These are phyloP conservation scores for Coemansia asiatica DNA, from an alignment of 192 early-diverging fungal species.

Conservation along the genomic window DNA sequence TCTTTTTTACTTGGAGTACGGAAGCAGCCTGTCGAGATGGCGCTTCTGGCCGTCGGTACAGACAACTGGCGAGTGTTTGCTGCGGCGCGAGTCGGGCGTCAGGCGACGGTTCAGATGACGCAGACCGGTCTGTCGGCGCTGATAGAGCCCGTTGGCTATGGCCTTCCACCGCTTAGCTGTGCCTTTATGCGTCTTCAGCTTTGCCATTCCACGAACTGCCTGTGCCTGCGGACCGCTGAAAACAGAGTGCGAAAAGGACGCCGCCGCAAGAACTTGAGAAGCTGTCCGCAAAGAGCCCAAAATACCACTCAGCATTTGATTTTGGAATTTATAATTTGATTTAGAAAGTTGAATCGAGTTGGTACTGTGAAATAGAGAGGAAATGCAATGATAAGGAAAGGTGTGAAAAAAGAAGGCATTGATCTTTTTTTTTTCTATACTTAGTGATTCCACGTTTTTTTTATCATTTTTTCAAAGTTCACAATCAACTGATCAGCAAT, in stretches of 20 bases:
- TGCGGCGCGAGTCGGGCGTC: constrained; percentile 31
- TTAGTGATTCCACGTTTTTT: neutral
- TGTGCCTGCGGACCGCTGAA: constrained; percentile 46
- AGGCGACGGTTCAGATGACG: constrained; percentile 48
- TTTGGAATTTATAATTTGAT: neutral
- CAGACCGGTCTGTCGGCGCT: constrained; percentile 43
- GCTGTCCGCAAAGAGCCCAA: constrained; percentile 21
- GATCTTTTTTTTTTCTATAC: too few species aligned
- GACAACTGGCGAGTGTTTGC: constrained; percentile 47
- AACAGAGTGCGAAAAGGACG: constrained; percentile 9
- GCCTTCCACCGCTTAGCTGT: constrained; percentile 53
- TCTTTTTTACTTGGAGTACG: constrained; percentile 25
- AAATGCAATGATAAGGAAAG: neutral
- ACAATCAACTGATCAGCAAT: too few species aligned
- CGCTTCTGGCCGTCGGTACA: constrained; percentile 47
- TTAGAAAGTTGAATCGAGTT: neutral
- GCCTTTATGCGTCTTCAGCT: constrained; percentile 56
- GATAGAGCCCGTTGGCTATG: constrained; percentile 40
- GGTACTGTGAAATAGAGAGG: neutral
- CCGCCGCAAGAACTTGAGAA: constrained; percentile 16
- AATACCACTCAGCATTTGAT: constrained; percentile 29
- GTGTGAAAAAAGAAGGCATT: neutral
- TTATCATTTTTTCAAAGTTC: constrained; percentile 5
- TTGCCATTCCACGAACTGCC: constrained; percentile 46
- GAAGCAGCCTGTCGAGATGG: constrained; percentile 47